Conservation (phyloP, 495 filamentous ascomycete species). For the Penicillium coffeae region DNA sequence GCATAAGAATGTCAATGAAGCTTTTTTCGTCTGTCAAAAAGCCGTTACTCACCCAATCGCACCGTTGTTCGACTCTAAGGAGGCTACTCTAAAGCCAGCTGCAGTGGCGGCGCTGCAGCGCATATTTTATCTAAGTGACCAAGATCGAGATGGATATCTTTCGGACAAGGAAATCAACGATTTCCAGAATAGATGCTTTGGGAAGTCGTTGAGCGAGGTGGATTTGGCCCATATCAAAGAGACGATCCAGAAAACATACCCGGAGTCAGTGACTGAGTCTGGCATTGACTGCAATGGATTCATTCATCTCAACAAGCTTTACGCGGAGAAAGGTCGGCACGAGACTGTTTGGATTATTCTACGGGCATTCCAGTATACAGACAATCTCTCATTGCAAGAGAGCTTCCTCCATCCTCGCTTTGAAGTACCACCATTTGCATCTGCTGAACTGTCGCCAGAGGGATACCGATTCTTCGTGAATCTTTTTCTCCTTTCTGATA, state of each 20-base stretch:
- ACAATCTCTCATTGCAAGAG: conserved; percentile 85
- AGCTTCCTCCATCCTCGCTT: conserved; percentile 90
- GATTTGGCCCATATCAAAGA: conserved; percentile 87
- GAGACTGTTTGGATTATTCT: conserved; percentile 97
- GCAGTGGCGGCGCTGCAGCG: conserved; percentile 80
- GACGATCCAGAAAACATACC: conserved; percentile 65
- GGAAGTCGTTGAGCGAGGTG: conserved; percentile 69
- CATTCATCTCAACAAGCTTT: conserved; percentile 86
- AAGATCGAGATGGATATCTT: conserved; percentile 91
- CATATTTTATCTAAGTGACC: conserved; percentile 93
- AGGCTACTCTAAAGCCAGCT: conserved; percentile 79
- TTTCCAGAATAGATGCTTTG: conserved; percentile 88
- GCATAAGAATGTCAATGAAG: conserved; percentile 93
- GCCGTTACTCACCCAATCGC: conserved; percentile 98
- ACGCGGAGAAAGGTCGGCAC: conserved; percentile 95
- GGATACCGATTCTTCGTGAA: conserved; percentile 98
- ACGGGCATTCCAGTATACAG: conserved; percentile 93
- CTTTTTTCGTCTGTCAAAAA: conserved; percentile 96
- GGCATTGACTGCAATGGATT: conserved; percentile 83
- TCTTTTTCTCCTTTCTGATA: conserved; percentile 89
- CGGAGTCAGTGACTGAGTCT: conserved; percentile 58
- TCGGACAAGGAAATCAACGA: conserved; percentile 86
- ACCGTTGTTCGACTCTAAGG: conserved; percentile 93
- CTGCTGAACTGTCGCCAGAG: conserved; percentile 88
- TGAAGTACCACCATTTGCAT: conserved; percentile 85